phyloP scores from a whole-genome alignment of 768 basidiomycete genomes.

The Tricholoma bakamatsutake region DNA sequence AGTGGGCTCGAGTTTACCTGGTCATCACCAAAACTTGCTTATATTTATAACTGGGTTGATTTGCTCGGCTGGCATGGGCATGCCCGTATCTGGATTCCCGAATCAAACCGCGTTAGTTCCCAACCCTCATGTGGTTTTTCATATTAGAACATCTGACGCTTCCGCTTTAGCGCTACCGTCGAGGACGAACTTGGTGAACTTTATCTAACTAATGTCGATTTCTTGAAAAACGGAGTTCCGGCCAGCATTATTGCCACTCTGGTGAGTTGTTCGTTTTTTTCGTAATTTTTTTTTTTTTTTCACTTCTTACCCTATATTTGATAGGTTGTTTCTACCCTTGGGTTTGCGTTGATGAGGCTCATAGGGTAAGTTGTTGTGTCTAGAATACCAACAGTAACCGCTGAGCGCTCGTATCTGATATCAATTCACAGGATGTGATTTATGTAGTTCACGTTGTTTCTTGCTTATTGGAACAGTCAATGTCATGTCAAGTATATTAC shows the following conservation, averaged over 20 bases:
- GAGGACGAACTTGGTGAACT: slow-evolving; percentile 91
- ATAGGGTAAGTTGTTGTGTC: slow-evolving; percentile 51
- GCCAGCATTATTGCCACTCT: slow-evolving; percentile 87
- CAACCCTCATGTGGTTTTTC: slow-evolving; percentile 12
- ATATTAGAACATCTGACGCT: not conserved
- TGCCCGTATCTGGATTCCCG: slow-evolving; percentile 98
- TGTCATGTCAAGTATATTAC: not conserved
- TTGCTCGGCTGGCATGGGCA: slow-evolving; percentile 95
- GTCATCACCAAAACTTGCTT: slow-evolving; percentile 69
- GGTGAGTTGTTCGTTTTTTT: slow-evolving; percentile 36
- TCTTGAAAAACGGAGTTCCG: slow-evolving; percentile 90
- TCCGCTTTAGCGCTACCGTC: slow-evolving; percentile 67
- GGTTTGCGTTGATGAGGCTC: slow-evolving; percentile 68
- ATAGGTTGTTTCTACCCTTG: slow-evolving; percentile 82
- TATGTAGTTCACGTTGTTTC: not conserved
- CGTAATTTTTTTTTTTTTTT: slow-evolving; percentile 1
- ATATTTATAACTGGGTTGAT: slow-evolving; percentile 92
- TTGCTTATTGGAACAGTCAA: not conserved
- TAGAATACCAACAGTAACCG: not conserved
- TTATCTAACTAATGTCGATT: slow-evolving; percentile 82
- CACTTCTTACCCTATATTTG: slow-evolving; percentile 5
- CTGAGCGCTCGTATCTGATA: not conserved
- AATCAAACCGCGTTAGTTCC: slow-evolving; percentile 88
- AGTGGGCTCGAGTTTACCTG: slow-evolving; percentile 75
- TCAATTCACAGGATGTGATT: not conserved